phyloP scores from a whole-genome alignment of 2,329 filamentous ascomycete species.

The Apiospora kogelbergensis region DNA sequence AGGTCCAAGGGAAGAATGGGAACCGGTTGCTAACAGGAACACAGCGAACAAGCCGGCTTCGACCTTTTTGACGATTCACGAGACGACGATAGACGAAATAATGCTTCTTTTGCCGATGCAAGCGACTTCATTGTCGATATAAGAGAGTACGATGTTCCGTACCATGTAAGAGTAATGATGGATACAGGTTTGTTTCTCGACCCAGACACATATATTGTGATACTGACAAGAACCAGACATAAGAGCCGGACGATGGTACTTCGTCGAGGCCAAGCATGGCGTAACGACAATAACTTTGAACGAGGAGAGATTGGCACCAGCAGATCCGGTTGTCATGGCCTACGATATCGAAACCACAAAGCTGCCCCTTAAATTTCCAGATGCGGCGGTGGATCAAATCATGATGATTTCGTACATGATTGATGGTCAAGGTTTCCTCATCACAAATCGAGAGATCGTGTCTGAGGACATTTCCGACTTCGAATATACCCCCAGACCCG shows the following conservation, averaged over 20 bases:
- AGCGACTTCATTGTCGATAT: slow-evolving; percentile 99
- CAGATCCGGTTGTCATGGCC: slow-evolving; percentile 97
- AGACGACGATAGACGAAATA: slow-evolving; percentile 77
- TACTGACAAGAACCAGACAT: slow-evolving; percentile 62
- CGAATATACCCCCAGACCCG: slow-evolving; percentile 95
- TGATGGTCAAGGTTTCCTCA: slow-evolving; percentile 94
- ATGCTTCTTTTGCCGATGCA: slow-evolving; percentile 75
- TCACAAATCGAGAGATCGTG: slow-evolving; percentile 96
- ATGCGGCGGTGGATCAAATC: slow-evolving; percentile 90
- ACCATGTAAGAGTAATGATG: slow-evolving; percentile 98
- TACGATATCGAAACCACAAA: slow-evolving; percentile 99
- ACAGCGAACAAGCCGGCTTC: slow-evolving; percentile 49
- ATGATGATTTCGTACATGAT: slow-evolving; percentile 99
- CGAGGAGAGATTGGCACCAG: slow-evolving; percentile 82
- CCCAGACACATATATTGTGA: no score
- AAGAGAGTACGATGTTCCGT: slow-evolving; percentile 97
- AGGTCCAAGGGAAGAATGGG: background rate
- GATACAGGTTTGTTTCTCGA: slow-evolving; percentile 64
- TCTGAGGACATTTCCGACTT: slow-evolving; percentile 97
- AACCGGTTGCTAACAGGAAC: slow-evolving; percentile 16
- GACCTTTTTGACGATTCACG: slow-evolving; percentile 90
- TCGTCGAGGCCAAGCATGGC: slow-evolving; percentile 90
- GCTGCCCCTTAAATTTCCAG: slow-evolving; percentile 92
- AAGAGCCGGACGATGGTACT: slow-evolving; percentile 95
- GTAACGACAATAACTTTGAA: slow-evolving; percentile 80